Conservation (phyloP, 768 basidiomycete genomes). For the Boletus fagicola region DNA sequence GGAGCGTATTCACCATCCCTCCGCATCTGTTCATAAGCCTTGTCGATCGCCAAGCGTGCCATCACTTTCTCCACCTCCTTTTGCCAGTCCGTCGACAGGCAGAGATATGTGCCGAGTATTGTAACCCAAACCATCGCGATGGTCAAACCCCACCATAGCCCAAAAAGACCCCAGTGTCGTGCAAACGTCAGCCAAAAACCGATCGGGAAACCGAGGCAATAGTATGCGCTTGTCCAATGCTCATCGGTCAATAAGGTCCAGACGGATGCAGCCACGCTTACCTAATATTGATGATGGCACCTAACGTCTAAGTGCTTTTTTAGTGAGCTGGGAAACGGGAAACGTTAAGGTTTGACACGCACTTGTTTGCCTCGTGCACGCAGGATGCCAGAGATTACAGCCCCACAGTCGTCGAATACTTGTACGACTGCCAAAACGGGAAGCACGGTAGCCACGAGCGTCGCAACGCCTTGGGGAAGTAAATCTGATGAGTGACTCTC, state of each 20-base stretch:
- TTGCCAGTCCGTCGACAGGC: slow-evolving; percentile 64
- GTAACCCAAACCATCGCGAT: slow-evolving; percentile 33
- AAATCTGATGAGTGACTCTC: neutral
- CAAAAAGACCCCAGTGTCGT: slow-evolving; percentile 56
- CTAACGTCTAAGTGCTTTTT: slow-evolving; percentile 51
- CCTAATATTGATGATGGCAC: slow-evolving; percentile 80
- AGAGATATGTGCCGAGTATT: slow-evolving; percentile 37
- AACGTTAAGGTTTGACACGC: slow-evolving; percentile 1
- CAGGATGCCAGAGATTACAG: slow-evolving; percentile 75
- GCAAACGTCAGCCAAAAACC: slow-evolving; percentile 78
- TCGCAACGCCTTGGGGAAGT: slow-evolving; percentile 20
- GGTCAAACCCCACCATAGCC: slow-evolving; percentile 87
- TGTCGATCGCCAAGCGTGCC: slow-evolving; percentile 50
- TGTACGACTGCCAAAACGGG: slow-evolving; percentile 78
- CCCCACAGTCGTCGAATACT: slow-evolving; percentile 74
- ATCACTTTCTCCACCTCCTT: slow-evolving; percentile 62
- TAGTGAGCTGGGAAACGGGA: neutral
- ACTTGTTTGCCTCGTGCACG: slow-evolving; percentile 80
- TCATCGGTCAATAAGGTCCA: neutral
- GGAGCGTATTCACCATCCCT: neutral
- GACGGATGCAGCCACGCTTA: slow-evolving; percentile 19
- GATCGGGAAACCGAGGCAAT: slow-evolving; percentile 77
- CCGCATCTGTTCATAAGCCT: slow-evolving; percentile 11
- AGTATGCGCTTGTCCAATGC: slow-evolving; percentile 56
- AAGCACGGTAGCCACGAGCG: slow-evolving; percentile 57